These are phyloP conservation scores for Nepenthes alata DNA, from an alignment of 179 eudicot genomes.

Conservation along the genomic window DNA sequence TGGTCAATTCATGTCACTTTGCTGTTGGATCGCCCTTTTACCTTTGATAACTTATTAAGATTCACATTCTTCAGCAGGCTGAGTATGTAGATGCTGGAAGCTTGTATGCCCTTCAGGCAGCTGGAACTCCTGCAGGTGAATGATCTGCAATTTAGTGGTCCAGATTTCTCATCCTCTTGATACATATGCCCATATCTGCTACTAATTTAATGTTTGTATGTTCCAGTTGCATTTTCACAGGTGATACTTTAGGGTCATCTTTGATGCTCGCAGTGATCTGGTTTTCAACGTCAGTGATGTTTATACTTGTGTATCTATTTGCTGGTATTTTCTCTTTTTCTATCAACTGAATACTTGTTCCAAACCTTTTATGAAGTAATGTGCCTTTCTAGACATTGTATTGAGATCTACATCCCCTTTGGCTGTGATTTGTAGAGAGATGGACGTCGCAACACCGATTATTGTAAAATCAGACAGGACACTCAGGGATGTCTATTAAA, in stretches of 20 bases:
- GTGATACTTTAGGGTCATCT: constrained; percentile 11
- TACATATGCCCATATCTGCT: background rate
- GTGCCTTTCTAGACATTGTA: too few species aligned
- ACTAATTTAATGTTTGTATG: constrained; percentile 5
- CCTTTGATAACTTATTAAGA: background rate
- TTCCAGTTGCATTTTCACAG: constrained; percentile 27
- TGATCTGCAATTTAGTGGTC: background rate
- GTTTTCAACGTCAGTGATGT: too few species aligned
- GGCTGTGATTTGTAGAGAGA: too few species aligned
- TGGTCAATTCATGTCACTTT: background rate
- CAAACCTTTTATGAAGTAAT: too few species aligned
- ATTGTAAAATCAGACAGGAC: too few species aligned
- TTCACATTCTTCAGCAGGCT: constrained; percentile 14
- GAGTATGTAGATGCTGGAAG: constrained; percentile 32
- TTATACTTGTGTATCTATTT: too few species aligned
- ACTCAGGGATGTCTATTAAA: too few species aligned
- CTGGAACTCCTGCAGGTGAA: constrained; percentile 26
- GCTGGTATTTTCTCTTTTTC: too few species aligned
- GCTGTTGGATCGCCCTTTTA: constrained; percentile 1
- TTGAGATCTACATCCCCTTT: too few species aligned
- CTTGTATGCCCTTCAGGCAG: constrained; percentile 19
- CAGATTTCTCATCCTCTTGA: too few species aligned
- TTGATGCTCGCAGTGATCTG: background rate
- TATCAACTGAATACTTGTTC: too few species aligned
- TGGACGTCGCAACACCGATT: too few species aligned